phyloP scores from a whole-genome alignment of 345 rosid genomes.

The Orychophragmus violaceus region DNA sequence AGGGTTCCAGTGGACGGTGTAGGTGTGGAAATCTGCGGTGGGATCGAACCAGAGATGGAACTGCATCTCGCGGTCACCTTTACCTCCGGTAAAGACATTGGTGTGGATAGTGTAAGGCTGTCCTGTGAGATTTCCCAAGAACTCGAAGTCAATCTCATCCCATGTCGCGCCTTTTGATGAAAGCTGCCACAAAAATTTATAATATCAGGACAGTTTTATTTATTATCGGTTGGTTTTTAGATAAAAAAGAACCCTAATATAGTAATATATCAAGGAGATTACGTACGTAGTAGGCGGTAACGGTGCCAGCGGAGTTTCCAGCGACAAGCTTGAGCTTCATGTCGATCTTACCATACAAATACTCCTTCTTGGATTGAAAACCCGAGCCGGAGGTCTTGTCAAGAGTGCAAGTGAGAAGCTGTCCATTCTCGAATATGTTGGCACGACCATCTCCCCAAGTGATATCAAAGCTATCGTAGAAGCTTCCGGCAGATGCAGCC shows the following conservation, averaged over 20 bases:
- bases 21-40: constrained; percentile 53
- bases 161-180: constrained; percentile 40
- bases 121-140: constrained; percentile 55
- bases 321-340: constrained; percentile 47
- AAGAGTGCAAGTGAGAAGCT: constrained; percentile 39
- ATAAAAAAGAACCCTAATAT: not conserved
- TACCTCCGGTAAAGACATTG: constrained; percentile 54
- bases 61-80: constrained; percentile 57
- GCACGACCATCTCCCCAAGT: constrained; percentile 43
- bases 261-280: not conserved
- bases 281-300: constrained; percentile 42
- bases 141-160: constrained; percentile 72
- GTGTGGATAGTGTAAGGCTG: constrained; percentile 60
- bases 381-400: constrained; percentile 46
- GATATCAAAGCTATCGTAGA: constrained; percentile 35
- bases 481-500: constrained; percentile 30
- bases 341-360: constrained; percentile 37
- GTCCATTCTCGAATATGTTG: constrained; percentile 34
- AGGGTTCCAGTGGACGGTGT: constrained; percentile 57
- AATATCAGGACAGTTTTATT: not conserved
- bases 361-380: constrained; percentile 40
- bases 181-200: constrained; percentile 31
- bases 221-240: not conserved
- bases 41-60: constrained; percentile 66
- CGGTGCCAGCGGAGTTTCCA: constrained; percentile 43